Evolutionary conservation across 1,284 basidiomycete genomes (phyloP), one percentile per base, ranked within the genome.

Genomic region (Moniliophthora roreri): DNA sequence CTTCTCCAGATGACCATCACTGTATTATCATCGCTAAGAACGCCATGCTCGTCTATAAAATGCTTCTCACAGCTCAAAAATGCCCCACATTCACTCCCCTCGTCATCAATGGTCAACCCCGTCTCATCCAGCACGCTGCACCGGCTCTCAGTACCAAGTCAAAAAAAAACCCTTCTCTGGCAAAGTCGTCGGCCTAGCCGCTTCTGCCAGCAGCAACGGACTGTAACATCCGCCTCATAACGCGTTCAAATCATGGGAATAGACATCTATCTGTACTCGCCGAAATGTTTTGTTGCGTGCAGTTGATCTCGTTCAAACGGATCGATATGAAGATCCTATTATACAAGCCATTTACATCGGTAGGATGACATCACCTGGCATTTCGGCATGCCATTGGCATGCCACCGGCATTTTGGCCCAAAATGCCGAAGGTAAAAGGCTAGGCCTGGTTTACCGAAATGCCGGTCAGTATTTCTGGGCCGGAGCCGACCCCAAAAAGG

Each of bases 191-290:
- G 75, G 75, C 2, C 66, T 60, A 40, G 66, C 74, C 5, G 76
- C 77, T 0, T 70, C 77, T 2, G 80, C 79, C 0, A 71, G 76
- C 8, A 67, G 64, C 21, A 64, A 23, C 72, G 71, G 0, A 80
- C 80, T 6, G 70, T 82, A 34, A 70, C 76, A 34, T 69, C 75
- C 2, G 80, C 81, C 0, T n/a, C 65, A 65, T 2, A 67, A 66
- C 3, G 80, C 81, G 1, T 80, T 81, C 65, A 67, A 68, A 40
- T 64, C 72, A 9, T 83, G 82, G 81, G 77, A 79, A 50, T 57
- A 68, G 10, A 70, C 69, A 1, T 64, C 65, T 0, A 64, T 69
- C n/a, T 56, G 60, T n/a, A 62, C 69, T 37, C 69, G 76, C 39
- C 72, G 75, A 24, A 69, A 73, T 32, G 71, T 83, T 11, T 68